phyloP scores from a whole-genome alignment of 352 stramenopile species.

The Pythium oligandrum region DNA sequence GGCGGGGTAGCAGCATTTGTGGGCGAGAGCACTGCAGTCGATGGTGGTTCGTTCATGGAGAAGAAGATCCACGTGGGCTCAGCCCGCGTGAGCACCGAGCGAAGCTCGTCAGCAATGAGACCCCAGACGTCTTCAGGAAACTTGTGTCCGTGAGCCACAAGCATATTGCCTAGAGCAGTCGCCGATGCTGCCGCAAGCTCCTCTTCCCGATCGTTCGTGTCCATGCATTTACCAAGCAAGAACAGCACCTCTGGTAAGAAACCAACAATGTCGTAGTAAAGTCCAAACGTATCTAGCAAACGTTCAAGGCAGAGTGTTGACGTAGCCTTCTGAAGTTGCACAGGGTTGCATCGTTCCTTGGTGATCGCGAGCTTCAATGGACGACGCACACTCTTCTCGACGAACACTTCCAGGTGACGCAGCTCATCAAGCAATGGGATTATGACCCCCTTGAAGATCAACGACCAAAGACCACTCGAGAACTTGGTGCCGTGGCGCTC shows the following conservation, averaged over 20 bases:
- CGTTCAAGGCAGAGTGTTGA: conserved; percentile 64
- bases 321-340: conserved; percentile 28
- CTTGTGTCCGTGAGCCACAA: conserved; percentile 72
- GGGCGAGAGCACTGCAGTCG: not conserved
- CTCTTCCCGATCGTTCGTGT: conserved; percentile 61
- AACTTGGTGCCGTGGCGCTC: conserved; percentile 70
- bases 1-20: conserved; percentile 4
- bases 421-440: conserved; percentile 81
- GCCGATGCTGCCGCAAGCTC: conserved; percentile 62
- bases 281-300: conserved; percentile 62
- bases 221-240: conserved; percentile 72
- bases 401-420: conserved; percentile 55
- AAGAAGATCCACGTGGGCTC: conserved; percentile 79
- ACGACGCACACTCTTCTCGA: conserved; percentile 36
- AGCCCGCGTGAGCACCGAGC: conserved; percentile 63
- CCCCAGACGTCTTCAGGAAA: conserved; percentile 79
- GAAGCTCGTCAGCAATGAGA: conserved; percentile 74
- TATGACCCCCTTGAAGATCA: conserved; percentile 84
- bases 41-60: conserved; percentile 20
- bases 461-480: conserved; percentile 64
- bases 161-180: conserved; percentile 52
- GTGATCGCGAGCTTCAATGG: conserved; percentile 38
- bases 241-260: conserved; percentile 79
- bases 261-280: conserved; percentile 77
- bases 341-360: conserved; percentile 17